Evolutionary conservation across 2,329 filamentous ascomycete species (phyloP).

Genomic region (Cordyceps militaris): DNA sequence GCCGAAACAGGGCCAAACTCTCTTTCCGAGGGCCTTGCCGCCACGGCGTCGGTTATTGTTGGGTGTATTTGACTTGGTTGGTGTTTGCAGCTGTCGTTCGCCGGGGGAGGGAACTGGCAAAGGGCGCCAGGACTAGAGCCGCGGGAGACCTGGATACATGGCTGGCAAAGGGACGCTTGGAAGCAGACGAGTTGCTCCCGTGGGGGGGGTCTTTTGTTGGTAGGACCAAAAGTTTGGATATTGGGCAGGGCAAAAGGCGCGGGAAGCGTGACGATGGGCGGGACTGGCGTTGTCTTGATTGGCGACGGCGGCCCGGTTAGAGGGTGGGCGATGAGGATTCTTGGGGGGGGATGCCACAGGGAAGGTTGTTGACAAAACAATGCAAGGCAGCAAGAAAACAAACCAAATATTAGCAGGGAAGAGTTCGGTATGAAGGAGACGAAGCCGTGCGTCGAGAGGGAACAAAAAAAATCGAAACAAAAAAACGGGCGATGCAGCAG

Average conservation of each 20-base stretch:
- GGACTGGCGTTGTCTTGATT: neutral
- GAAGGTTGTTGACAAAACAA: neutral
- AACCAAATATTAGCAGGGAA: neutral
- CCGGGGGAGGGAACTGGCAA: slow-evolving; percentile 27
- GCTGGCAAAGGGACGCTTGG: slow-evolving; percentile 22
- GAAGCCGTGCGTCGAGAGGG: neutral
- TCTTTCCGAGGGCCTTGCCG: neutral
- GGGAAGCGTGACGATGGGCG: neutral
- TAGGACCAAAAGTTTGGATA: neutral
- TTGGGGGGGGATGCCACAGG: neutral
- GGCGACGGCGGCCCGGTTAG: neutral
- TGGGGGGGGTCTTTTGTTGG: neutral
- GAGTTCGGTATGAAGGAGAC: neutral
- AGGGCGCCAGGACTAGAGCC: slow-evolving; percentile 41
- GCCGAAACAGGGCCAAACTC: neutral
- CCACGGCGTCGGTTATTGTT: slow-evolving; percentile 1
- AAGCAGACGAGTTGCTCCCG: slow-evolving; percentile 6
- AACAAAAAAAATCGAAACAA: slow-evolving; percentile 3
- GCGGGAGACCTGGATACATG: slow-evolving; percentile 39
- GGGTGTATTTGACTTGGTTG: neutral
- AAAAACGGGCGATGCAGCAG: slow-evolving; percentile 8
- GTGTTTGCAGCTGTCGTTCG: slow-evolving; percentile 10
- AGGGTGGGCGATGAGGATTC: neutral
- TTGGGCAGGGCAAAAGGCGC: neutral
- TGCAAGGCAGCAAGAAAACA: neutral